A percentile compares a stretch with the other conserved stretches of the same genome.
phyloP scores from a whole-genome alignment of 1,139 yeast species.

The Scheffersomyces segobiensis region DNA sequence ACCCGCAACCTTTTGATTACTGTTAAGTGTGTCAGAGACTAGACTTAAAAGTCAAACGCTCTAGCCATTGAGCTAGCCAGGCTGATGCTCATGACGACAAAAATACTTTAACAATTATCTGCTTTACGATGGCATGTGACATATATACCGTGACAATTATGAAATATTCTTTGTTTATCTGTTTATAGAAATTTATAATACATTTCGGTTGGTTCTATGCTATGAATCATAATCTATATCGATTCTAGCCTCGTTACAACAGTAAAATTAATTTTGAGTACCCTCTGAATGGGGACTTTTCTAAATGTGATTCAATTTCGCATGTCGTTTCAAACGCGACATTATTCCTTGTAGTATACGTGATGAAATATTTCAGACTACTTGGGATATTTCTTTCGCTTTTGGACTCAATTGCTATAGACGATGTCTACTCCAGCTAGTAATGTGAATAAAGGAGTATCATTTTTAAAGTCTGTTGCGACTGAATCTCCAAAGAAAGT shows the following conservation, averaged over 20 bases:
- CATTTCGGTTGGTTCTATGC: too few species aligned
- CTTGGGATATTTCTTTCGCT: neutral
- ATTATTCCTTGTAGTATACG: neutral
- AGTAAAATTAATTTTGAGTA: too few species aligned
- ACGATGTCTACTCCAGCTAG: neutral
- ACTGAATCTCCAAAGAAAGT: neutral
- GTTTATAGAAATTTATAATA: too few species aligned
- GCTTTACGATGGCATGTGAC: neutral
- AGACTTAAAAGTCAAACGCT: conserved; percentile 19
- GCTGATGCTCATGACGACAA: conserved; percentile 2
- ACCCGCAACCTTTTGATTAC: conserved; percentile 12
- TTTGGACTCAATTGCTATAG: neutral
- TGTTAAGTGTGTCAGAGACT: conserved; percentile 2
- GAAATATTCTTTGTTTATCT: too few species aligned
- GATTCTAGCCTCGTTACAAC: too few species aligned
- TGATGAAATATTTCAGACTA: neutral
- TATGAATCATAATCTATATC: too few species aligned
- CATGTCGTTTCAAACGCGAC: neutral
- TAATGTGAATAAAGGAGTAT: neutral
- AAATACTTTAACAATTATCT: neutral
- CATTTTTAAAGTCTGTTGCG: neutral
- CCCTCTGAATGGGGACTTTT: neutral
- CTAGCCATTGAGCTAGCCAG: conserved; percentile 21
- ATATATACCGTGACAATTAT: too few species aligned
- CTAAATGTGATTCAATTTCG: neutral